Evolutionary conservation across 192 early-diverging fungal genomes (phyloP), one percentile per base, ranked within the genome.

Genomic region (Backusella morwellensis): DNA sequence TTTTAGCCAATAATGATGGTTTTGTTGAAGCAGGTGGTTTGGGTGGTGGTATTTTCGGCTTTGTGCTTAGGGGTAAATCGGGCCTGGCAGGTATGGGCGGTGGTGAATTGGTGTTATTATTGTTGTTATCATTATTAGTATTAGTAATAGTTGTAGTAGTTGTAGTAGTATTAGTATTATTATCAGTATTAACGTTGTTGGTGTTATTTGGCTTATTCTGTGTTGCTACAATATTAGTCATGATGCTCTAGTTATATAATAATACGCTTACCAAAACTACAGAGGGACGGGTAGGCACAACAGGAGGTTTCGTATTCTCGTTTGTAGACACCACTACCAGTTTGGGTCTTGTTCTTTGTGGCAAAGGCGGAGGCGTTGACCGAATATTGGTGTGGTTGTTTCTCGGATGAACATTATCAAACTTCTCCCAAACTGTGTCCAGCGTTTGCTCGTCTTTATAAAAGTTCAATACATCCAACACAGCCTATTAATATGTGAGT

Each of bases 401-500:
- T 44, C 41, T 44, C 6, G 79, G 75, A 29, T 75, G 74, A 8
- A 73, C 72, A 35, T 82, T 77, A n/a, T 73, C 76, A 75, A 82
- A 78, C 15, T 82, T 82, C 19, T 82, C 73, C 80, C 80, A 82
- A 47, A 82, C 80, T 21, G 56, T 40, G 59, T 82, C 80, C 40
- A 78, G 63, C 21, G 77, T 72, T 23, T 75, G 77, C 42, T 74
- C 72, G 47, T 95, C 94, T 70, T 90, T 89, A 85, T 94, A 95
- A 82, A 95, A 95, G 75, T 88, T 88, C 77, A 95, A 90, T 56
- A 94, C 90, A 71, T 95, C 93, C 41, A 94, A 85, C 7, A 95
- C 91, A 9, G 93, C 93, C 86, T 87, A 74, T 35, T 15, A 63
- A 40, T 3, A 12, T 12, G 38, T 40, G 38, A 40, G 38, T 11